Evolutionary conservation across 352 stramenopile genomes (phyloP).

Genomic region (Phytopythium chamaehyphon): DNA sequence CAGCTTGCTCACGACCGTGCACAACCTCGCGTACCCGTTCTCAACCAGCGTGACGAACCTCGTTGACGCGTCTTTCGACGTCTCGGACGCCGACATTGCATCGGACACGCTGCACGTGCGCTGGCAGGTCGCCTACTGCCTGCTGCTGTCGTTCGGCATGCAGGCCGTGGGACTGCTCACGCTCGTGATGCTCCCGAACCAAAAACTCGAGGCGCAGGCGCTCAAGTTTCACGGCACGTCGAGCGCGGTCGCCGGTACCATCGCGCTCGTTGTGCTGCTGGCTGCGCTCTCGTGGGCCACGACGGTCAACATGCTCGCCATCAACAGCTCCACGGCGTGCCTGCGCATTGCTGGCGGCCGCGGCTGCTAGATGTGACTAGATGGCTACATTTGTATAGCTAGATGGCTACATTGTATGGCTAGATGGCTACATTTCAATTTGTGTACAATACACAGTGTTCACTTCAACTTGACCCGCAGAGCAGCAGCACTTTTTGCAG

Average conservation of each 20-base stretch:
- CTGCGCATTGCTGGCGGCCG: conserved; percentile 54
- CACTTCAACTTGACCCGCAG: too few relatives aligned
- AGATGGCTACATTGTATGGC: neutral
- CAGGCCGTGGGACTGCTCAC: conserved; percentile 43
- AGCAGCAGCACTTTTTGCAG: too few relatives aligned
- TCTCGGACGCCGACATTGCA: conserved; percentile 54
- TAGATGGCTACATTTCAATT: neutral
- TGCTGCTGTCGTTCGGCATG: conserved; percentile 44
- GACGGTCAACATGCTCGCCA: conserved; percentile 53
- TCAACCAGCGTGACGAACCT: conserved; percentile 48
- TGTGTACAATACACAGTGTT: neutral
- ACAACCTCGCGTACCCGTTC: conserved; percentile 58
- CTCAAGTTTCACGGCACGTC: conserved; percentile 51
- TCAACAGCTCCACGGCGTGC: conserved; percentile 58
- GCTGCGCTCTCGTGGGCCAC: conserved; percentile 44
- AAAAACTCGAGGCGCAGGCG: conserved; percentile 58
- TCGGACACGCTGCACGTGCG: conserved; percentile 52
- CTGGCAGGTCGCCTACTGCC: conserved; percentile 52
- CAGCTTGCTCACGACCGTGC: conserved; percentile 58
- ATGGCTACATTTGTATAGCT: neutral
- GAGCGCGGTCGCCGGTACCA: conserved; percentile 30
- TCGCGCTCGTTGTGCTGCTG: conserved; percentile 35
- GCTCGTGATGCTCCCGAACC: conserved; percentile 49
- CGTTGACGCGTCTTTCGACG: conserved; percentile 50
- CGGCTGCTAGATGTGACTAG: conserved; percentile 26